A percentile compares a stretch with the other conserved stretches of the same genome.
These are phyloP conservation scores for Rhizoctonia solani DNA, from an alignment of 1,284 basidiomycete species.

Conservation along the genomic window DNA sequence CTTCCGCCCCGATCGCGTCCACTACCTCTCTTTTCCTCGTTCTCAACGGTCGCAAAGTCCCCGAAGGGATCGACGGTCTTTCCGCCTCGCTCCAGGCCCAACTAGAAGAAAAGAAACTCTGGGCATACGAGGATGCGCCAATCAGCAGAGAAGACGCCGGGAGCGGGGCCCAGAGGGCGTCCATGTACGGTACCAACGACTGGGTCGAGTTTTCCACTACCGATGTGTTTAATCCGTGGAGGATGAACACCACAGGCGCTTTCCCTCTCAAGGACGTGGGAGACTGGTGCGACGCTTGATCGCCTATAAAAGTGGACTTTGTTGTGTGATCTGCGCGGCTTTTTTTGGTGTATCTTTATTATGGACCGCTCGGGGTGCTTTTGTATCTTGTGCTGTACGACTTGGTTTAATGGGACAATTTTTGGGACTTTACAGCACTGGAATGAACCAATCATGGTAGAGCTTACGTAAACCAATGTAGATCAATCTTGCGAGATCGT, in stretches of 20 bases:
- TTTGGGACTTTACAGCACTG: too few species aligned
- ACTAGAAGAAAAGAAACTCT: slow-evolving; percentile 15
- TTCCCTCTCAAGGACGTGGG: slow-evolving; percentile 24
- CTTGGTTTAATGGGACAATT: too few species aligned
- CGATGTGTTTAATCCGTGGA: slow-evolving; percentile 14
- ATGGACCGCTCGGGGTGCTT: not conserved
- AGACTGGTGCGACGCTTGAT: slow-evolving; percentile 27
- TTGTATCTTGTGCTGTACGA: not conserved
- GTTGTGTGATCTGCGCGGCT: not conserved
- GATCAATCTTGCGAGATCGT: too few species aligned
- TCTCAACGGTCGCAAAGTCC: slow-evolving; percentile 17
- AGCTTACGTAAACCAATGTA: too few species aligned
- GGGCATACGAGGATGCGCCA: slow-evolving; percentile 28
- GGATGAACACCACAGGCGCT: slow-evolving; percentile 6
- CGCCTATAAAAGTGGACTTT: not conserved
- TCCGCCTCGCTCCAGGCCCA: not conserved
- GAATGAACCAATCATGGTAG: too few species aligned
- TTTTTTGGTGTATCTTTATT: not conserved
- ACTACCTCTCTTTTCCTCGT: slow-evolving; percentile 1
- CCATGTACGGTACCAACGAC: slow-evolving; percentile 16
- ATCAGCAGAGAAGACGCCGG: slow-evolving; percentile 11
- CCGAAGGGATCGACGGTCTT: slow-evolving; percentile 17
- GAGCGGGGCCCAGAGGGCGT: not conserved
- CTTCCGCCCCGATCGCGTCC: not conserved
- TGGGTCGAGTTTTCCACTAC: slow-evolving; percentile 12